Evolutionary conservation across 2,329 filamentous ascomycete species (phyloP).

Genomic region (Apiospora hydei): DNA sequence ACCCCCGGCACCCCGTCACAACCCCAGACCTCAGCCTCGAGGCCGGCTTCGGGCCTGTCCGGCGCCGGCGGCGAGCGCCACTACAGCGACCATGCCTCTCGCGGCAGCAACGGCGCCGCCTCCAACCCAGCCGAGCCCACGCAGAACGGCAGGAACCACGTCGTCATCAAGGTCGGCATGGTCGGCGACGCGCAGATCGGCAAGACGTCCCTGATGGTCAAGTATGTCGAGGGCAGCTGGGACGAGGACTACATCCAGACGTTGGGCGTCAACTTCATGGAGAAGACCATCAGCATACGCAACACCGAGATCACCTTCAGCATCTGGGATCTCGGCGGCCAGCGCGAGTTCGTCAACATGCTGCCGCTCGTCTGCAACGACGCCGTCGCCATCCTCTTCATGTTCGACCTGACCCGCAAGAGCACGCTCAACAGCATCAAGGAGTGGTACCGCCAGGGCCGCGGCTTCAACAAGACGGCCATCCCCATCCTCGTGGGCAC

Average conservation of each 20-base stretch:
- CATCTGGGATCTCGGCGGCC: slow-evolving; percentile 97
- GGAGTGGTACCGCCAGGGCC: slow-evolving; percentile 97
- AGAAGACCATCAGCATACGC: slow-evolving; percentile 98
- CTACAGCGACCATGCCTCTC: slow-evolving; percentile 54
- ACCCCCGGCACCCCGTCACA: slow-evolving; percentile 55
- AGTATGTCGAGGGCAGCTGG: slow-evolving; percentile 99
- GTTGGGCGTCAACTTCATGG: slow-evolving; percentile 99
- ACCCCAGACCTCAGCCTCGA: slow-evolving; percentile 53
- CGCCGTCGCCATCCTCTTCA: slow-evolving; percentile 97
- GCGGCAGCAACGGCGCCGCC: slow-evolving; percentile 46
- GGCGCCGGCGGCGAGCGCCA: slow-evolving; percentile 47
- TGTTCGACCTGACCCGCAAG: slow-evolving; percentile 98
- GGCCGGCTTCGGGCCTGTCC: slow-evolving; percentile 63
- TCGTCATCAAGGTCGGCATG: slow-evolving; percentile 99
- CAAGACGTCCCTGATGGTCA: slow-evolving; percentile 99
- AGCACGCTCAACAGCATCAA: slow-evolving; percentile 99
- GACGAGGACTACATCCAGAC: slow-evolving; percentile 99
- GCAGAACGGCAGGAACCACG: slow-evolving; percentile 68
- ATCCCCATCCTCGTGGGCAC: slow-evolving; percentile 97
- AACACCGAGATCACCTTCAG: slow-evolving; percentile 99
- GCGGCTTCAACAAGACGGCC: slow-evolving; percentile 99
- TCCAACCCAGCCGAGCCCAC: slow-evolving; percentile 26
- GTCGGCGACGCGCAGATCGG: slow-evolving; percentile 98
- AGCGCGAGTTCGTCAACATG: slow-evolving; percentile 99
- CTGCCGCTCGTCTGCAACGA: slow-evolving; percentile 99